Conservation (phyloP, 1,139 yeast genomes). For the Scheffersomyces illinoinensis region DNA sequence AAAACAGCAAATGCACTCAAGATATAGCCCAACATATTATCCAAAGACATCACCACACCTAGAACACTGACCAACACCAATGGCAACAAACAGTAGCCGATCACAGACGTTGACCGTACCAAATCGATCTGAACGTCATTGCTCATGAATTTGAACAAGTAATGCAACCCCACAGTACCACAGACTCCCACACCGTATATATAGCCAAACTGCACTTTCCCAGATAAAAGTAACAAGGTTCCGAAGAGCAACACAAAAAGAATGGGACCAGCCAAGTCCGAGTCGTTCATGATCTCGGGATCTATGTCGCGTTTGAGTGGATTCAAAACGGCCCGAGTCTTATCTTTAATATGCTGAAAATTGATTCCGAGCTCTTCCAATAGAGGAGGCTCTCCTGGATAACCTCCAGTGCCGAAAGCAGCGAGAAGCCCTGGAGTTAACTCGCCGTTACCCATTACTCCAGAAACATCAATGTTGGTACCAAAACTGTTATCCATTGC, state of each 20-base stretch:
- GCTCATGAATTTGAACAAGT: constrained; percentile 85
- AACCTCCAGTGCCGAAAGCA: constrained; percentile 92
- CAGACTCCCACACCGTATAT: constrained; percentile 94
- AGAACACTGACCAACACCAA: constrained; percentile 76
- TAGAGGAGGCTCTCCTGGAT: constrained; percentile 90
- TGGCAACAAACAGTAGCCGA: constrained; percentile 93
- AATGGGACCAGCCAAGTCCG: constrained; percentile 95
- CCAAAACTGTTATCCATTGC: constrained; percentile 43
- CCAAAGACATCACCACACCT: constrained; percentile 70
- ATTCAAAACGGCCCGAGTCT: constrained; percentile 84
- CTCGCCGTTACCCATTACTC: constrained; percentile 53
- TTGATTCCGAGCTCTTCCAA: constrained; percentile 93
- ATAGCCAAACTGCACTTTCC: constrained; percentile 95
- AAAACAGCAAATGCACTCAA: constrained; percentile 70
- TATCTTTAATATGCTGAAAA: constrained; percentile 80
- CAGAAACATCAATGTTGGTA: constrained; percentile 43
- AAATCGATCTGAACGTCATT: constrained; percentile 59
- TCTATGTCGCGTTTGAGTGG: constrained; percentile 63
- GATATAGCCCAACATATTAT: constrained; percentile 73
- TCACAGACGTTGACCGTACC: constrained; percentile 80
- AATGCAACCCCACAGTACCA: constrained; percentile 85
- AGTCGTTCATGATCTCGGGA: constrained; percentile 81
- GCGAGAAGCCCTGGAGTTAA: constrained; percentile 80
- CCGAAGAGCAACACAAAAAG: constrained; percentile 88
- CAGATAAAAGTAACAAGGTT: constrained; percentile 76